These are phyloP conservation scores for Blastocystis sp. DNA, from an alignment of 352 stramenopile genomes.

Conservation along the genomic window DNA sequence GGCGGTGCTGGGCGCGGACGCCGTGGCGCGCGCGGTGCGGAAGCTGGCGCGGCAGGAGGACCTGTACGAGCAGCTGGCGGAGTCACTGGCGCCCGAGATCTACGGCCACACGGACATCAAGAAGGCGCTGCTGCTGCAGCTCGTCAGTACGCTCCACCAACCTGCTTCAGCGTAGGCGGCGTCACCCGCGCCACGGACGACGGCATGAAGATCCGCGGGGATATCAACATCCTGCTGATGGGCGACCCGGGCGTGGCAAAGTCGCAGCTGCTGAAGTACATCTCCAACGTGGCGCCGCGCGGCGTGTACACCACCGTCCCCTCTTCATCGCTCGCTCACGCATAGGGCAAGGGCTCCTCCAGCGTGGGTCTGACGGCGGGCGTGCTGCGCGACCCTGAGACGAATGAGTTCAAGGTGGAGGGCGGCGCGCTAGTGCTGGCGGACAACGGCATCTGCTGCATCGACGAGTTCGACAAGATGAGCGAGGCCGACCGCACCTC, in stretches of 20 bases:
- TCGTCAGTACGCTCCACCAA: slow-evolving; percentile 87
- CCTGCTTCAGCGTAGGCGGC: slow-evolving; percentile 71
- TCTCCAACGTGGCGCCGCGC: slow-evolving; percentile 84
- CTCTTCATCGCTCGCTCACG: slow-evolving; percentile 83
- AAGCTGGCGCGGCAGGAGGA: slow-evolving; percentile 74
- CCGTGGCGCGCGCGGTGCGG: slow-evolving; percentile 85
- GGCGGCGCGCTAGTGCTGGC: slow-evolving; percentile 88
- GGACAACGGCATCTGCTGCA: slow-evolving; percentile 95
- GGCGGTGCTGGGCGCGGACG: slow-evolving; percentile 82
- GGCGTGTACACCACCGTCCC: slow-evolving; percentile 97
- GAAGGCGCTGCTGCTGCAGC: slow-evolving; percentile 93
- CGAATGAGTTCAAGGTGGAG: slow-evolving; percentile 92
- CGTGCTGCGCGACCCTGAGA: slow-evolving; percentile 87
- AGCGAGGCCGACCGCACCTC: slow-evolving; percentile 91
- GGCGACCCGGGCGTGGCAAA: slow-evolving; percentile 95
- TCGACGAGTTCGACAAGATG: slow-evolving; percentile 99
- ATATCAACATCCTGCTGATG: slow-evolving; percentile 97
- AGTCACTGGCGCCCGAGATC: slow-evolving; percentile 82
- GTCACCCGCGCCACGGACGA: slow-evolving; percentile 76
- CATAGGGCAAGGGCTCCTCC: slow-evolving; percentile 86
- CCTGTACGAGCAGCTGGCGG: slow-evolving; percentile 79
- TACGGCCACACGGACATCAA: slow-evolving; percentile 87
- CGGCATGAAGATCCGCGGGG: slow-evolving; percentile 89
- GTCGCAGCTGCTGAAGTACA: slow-evolving; percentile 88
- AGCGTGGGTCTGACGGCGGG: slow-evolving; percentile 96